These are phyloP conservation scores for Atalantia buxifolia DNA, from an alignment of 345 rosid species.

Conservation along the genomic window DNA sequence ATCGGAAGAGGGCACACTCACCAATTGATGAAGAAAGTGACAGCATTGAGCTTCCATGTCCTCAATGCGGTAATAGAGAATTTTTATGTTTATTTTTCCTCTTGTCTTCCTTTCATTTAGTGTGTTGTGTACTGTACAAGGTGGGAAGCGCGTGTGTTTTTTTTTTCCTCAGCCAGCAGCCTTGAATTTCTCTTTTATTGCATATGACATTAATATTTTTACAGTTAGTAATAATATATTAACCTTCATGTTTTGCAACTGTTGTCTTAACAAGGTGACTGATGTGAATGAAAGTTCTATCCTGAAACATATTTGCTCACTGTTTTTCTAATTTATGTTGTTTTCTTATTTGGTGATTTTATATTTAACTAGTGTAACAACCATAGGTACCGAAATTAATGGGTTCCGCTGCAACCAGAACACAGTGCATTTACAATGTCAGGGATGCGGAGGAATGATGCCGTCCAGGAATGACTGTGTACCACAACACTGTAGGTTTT, in stretches of 20 bases:
- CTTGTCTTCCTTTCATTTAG: not conserved
- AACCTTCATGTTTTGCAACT: not conserved
- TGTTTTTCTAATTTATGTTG: not conserved
- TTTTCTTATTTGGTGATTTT: not conserved
- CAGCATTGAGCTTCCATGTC: slow-evolving; percentile 45
- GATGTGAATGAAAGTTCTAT: not conserved
- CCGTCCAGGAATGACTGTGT: slow-evolving; percentile 63
- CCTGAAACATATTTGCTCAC: not conserved
- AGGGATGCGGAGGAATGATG: slow-evolving; percentile 82
- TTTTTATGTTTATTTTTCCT: not conserved
- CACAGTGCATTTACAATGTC: slow-evolving; percentile 77
- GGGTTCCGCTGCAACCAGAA: slow-evolving; percentile 64
- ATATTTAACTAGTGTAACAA: slow-evolving; percentile 19
- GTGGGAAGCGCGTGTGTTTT: not conserved
- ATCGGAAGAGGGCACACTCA: slow-evolving; percentile 37
- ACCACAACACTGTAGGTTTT: slow-evolving; percentile 80
- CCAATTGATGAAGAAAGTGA: slow-evolving; percentile 40
- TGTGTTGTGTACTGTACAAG: not conserved
- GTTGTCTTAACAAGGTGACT: not conserved
- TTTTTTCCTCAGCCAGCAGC: not conserved
- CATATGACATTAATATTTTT: not conserved
- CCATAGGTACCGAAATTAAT: slow-evolving; percentile 43
- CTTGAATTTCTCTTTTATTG: not conserved
- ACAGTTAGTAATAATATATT: not conserved
- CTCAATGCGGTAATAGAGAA: slow-evolving; percentile 70